phyloP scores from a whole-genome alignment of 2,329 filamentous ascomycete genomes.

The Claviceps spartinae region DNA sequence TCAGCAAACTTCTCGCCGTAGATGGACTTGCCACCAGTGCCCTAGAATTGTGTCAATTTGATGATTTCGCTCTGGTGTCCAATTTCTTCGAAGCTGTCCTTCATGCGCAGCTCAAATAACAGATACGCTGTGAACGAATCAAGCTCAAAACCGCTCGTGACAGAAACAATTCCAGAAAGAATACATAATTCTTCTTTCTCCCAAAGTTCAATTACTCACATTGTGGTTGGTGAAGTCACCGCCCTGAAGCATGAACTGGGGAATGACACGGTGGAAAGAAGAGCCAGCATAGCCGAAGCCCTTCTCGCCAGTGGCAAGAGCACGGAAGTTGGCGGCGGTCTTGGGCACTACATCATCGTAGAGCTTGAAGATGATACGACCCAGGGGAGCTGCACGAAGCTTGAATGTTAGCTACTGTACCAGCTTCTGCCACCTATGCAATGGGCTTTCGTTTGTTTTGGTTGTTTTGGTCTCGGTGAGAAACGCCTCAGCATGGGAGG shows the following conservation, averaged over 20 bases:
- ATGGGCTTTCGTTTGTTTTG: background rate
- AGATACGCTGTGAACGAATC: no score
- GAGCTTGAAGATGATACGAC: constrained; percentile 81
- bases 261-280: constrained; percentile 86
- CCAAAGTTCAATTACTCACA: constrained; percentile 31
- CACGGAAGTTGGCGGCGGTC: constrained; percentile 74
- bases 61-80: no score
- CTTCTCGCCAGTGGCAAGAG: constrained; percentile 68
- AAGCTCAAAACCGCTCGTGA: no score
- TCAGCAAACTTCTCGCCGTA: constrained; percentile 11
- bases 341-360: constrained; percentile 77
- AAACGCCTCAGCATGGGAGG: no score
- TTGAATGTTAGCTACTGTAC: background rate
- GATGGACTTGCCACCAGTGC: constrained; percentile 12
- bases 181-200: no score
- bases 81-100: no score
- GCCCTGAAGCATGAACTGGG: constrained; percentile 89
- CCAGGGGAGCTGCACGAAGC: constrained; percentile 18
- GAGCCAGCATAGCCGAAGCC: constrained; percentile 74
- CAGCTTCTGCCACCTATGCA: background rate
- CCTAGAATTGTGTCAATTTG: constrained; percentile 1
- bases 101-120: no score
- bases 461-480: no score
- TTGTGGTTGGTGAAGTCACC: constrained; percentile 91
- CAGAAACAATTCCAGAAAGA: no score